Evolutionary conservation across 345 rosid genomes (phyloP).

Genomic region (Moringa oleifera): DNA sequence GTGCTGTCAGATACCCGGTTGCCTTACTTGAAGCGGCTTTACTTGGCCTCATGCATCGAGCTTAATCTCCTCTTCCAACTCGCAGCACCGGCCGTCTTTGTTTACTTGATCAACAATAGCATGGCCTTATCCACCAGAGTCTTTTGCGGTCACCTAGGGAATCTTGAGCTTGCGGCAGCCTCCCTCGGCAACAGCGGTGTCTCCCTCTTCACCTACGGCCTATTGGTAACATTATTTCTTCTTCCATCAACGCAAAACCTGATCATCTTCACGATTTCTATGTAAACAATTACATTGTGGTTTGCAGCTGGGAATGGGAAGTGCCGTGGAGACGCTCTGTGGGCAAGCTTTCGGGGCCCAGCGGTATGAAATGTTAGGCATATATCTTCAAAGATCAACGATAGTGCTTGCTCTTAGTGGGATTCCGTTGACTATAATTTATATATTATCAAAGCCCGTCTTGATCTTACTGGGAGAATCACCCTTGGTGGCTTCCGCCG

Average conservation of each 20-base stretch:
- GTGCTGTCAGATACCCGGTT: constrained; percentile 27
- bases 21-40: constrained; percentile 24
- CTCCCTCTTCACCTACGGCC: constrained; percentile 42
- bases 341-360: constrained; percentile 82
- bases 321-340: constrained; percentile 89
- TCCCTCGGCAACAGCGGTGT: constrained; percentile 54
- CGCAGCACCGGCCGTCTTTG: constrained; percentile 55
- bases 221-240: constrained; percentile 47
- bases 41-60: constrained; percentile 40
- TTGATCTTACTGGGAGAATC: constrained; percentile 58
- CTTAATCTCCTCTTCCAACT: constrained; percentile 35
- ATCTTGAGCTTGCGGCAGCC: constrained; percentile 53
- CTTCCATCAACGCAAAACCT: too few relatives aligned
- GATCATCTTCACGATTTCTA: too few relatives aligned
- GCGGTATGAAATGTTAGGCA: constrained; percentile 57
- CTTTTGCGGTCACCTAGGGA: constrained; percentile 51
- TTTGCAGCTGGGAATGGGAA: constrained; percentile 80
- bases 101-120: constrained; percentile 37
- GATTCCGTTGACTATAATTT: constrained; percentile 43
- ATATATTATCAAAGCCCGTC: constrained; percentile 50
- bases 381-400: constrained; percentile 77
- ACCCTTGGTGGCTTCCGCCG: constrained; percentile 44
- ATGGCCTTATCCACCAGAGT: constrained; percentile 47
- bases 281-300: too few relatives aligned
- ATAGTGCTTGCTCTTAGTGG: constrained; percentile 56